phyloP scores from a whole-genome alignment of 2,329 filamentous ascomycete species.

The Penicillium sp. region DNA sequence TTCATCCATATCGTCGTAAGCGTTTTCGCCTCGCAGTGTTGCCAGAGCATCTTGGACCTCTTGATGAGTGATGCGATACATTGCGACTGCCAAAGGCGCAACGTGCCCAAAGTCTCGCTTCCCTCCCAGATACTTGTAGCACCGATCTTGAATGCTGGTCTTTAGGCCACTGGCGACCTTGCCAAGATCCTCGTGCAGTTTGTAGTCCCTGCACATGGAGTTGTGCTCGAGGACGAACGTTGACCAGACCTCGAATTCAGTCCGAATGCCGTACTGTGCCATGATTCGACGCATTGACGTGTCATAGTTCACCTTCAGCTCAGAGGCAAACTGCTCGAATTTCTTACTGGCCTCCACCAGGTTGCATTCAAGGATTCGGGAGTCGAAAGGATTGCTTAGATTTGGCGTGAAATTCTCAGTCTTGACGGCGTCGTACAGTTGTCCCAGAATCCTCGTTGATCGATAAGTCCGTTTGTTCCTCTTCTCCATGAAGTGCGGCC shows the following conservation, averaged over 20 bases:
- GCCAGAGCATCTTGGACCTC: conserved; percentile 64
- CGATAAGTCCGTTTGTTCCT: conserved; percentile 58
- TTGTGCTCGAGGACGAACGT: conserved; percentile 79
- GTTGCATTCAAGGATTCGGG: conserved; percentile 64
- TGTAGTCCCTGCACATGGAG: conserved; percentile 74
- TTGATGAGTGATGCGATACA: conserved; percentile 80
- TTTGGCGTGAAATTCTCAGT: conserved; percentile 69
- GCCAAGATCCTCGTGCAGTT: conserved; percentile 80
- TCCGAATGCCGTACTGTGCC: conserved; percentile 78
- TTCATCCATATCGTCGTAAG: conserved; percentile 8
- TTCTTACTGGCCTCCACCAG: conserved; percentile 57
- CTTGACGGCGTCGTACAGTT: conserved; percentile 77
- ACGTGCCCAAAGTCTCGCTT: conserved; percentile 60
- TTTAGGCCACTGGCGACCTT: conserved; percentile 66
- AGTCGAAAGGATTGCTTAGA: conserved; percentile 74
- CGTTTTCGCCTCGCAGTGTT: conserved; percentile 45
- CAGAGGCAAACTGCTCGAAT: conserved; percentile 59
- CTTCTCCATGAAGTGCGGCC: conserved; percentile 90
- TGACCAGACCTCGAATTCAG: conserved; percentile 91
- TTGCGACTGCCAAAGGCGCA: conserved; percentile 75
- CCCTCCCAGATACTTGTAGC: conserved; percentile 63
- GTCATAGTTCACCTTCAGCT: conserved; percentile 79
- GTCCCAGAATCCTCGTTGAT: conserved; percentile 73
- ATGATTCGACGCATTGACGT: conserved; percentile 74
- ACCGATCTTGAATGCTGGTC: conserved; percentile 66